phyloP scores from a whole-genome alignment of 306 rosid species.

The Vigna radiata region DNA sequence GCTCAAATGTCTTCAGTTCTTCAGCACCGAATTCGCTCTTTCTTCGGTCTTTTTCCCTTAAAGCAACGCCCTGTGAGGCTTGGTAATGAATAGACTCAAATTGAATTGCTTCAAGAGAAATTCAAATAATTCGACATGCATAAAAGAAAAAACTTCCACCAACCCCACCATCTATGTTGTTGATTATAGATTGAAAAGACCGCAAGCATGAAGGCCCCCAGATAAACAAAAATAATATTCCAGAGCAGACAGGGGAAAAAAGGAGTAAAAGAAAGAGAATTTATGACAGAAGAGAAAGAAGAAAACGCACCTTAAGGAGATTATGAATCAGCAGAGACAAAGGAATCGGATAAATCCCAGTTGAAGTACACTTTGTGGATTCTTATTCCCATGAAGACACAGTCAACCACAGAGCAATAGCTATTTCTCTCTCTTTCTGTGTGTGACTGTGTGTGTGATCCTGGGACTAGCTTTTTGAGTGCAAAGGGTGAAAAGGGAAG shows the following conservation, averaged over 20 bases:
- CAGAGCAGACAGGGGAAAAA: slow-evolving; percentile 34
- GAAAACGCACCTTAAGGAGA: slow-evolving; percentile 59
- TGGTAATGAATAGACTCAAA: slow-evolving; percentile 34
- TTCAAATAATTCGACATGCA: slow-evolving; percentile 44
- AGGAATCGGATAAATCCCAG: slow-evolving; percentile 58
- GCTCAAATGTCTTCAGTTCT: slow-evolving; percentile 35
- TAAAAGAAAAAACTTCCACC: slow-evolving; percentile 26
- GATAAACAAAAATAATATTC: slow-evolving; percentile 17
- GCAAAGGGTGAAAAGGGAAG: slow-evolving; percentile 50
- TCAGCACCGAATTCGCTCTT: slow-evolving; percentile 37
- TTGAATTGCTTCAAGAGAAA: slow-evolving; percentile 46
- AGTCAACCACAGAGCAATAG: slow-evolving; percentile 52
- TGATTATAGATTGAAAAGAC: slow-evolving; percentile 46
- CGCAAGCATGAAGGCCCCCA: slow-evolving; percentile 36
- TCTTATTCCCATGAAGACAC: slow-evolving; percentile 51
- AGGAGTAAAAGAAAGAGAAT: slow-evolving; percentile 26
- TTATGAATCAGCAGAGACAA: slow-evolving; percentile 48
- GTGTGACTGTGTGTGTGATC: slow-evolving; percentile 17
- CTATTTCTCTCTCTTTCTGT: not conserved
- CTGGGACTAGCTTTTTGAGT: slow-evolving; percentile 38
- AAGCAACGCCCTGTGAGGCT: slow-evolving; percentile 33
- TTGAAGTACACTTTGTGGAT: slow-evolving; percentile 56
- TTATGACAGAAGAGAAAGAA: slow-evolving; percentile 24
- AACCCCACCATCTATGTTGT: slow-evolving; percentile 40
- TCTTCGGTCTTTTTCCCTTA: not conserved